phyloP scores from a whole-genome alignment of 768 basidiomycete genomes.

The Tulasnella sp. region DNA sequence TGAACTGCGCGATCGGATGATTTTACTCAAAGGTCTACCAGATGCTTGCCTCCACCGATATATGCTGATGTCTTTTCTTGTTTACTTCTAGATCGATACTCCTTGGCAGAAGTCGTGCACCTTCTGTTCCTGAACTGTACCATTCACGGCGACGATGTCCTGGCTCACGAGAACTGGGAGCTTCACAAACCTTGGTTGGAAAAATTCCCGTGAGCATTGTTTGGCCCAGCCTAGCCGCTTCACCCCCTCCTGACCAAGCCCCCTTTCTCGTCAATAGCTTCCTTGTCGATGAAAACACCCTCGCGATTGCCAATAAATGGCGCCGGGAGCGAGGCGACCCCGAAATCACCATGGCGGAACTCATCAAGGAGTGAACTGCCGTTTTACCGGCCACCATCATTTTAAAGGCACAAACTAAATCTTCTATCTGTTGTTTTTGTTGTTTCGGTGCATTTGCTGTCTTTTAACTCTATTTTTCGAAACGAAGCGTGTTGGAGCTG shows the following conservation, averaged over 20 bases:
- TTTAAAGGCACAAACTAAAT: too few relatives aligned
- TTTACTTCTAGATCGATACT: constrained; percentile 58
- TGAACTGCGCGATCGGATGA: constrained; percentile 86
- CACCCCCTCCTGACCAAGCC: not conserved
- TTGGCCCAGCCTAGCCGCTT: constrained; percentile 7
- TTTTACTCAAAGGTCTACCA: constrained; percentile 69
- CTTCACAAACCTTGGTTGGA: constrained; percentile 76
- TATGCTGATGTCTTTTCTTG: not conserved
- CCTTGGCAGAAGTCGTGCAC: constrained; percentile 73
- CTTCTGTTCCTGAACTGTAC: constrained; percentile 65
- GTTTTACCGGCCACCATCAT: too few relatives aligned
- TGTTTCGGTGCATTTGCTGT: too few relatives aligned
- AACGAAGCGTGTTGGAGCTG: too few relatives aligned
- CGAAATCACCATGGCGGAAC: constrained; percentile 45
- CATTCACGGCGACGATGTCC: constrained; percentile 86
- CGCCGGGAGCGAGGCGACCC: constrained; percentile 74
- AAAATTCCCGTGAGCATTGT: constrained; percentile 64
- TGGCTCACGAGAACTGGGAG: constrained; percentile 91
- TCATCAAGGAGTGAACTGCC: not conserved
- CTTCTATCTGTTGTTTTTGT: too few relatives aligned
- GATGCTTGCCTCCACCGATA: constrained; percentile 4
- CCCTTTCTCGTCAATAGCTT: constrained; percentile 48
- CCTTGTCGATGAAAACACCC: constrained; percentile 67
- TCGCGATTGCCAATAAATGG: constrained; percentile 82
- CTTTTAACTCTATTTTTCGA: too few relatives aligned